Base-by-base conservation (phyloP, 805 yeast genomes). In the Wickerhamomyces rabaulensis region DNA sequence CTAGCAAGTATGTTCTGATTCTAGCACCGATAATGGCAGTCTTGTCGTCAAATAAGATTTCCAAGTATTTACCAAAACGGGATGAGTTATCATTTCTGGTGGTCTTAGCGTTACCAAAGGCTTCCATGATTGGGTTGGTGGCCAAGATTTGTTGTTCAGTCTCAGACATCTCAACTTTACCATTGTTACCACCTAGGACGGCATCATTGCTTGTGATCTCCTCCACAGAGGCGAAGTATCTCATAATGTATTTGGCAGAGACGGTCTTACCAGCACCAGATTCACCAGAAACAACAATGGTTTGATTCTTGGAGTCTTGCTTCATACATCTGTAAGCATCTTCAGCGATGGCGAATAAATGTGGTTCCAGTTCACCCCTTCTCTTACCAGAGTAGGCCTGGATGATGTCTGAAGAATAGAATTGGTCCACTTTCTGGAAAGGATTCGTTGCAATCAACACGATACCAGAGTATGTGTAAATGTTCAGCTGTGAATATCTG, bases 181-280 rank as follows among this genome's bases (percentile, higher is more conserved):
- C 62, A 52, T 73, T 73, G 53, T 75, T 74, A 67, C 46, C 71
- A 67, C 51, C 69, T 67, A 44, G 64, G 22, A 59, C 60, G 33
- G 58, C 48, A n/a, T 65, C 64, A 48, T 56, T 61, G 44, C 55
- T 61, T 16, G 66, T 50, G 43, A 60, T 60, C 49, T 71, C 74
- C 62, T 92, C 97, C 15, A 92, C 97, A 16, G 96, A 83, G 4
- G 98, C 98, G 65, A 92, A 91, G 67, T 91, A 92, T 66, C 98
- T 81, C 98, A 92, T 92, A 54, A 92, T 92, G 66, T 87, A 92
- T 65, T 92, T 92, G 36, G 99, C 99, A 52, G 94, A 83, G 38
- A 92, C 98, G 5, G 98, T 94, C 61, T 92, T 94, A 66, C 99
- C 99, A 25, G 99, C 98, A 67, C 99, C 99, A 7, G 96, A 87